A percentile compares a stretch with the other conserved stretches of the same genome.
These are phyloP conservation scores for Lasiodiplodia citricola DNA, from an alignment of 2,329 filamentous ascomycete genomes.

Conservation along the genomic window DNA sequence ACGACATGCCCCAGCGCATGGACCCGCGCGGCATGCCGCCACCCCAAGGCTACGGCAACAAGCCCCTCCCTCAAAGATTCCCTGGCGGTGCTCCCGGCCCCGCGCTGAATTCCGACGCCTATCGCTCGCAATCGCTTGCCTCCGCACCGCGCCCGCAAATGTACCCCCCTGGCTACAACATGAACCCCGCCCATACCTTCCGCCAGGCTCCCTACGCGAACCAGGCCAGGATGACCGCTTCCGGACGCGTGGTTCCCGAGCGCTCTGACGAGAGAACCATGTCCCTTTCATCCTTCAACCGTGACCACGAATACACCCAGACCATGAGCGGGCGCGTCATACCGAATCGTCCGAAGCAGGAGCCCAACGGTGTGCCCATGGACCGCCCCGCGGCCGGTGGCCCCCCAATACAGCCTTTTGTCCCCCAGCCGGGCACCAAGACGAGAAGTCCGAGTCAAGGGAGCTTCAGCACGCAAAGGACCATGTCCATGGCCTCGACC, in stretches of 20 bases:
- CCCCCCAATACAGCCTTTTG: constrained; percentile 23
- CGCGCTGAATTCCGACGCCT: constrained; percentile 82
- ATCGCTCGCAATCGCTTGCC: constrained; percentile 92
- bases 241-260: constrained; percentile 89
- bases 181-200: constrained; percentile 73
- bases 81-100: constrained; percentile 54
- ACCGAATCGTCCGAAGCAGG: constrained; percentile 71
- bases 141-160: constrained; percentile 70
- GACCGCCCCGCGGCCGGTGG: constrained; percentile 17
- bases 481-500: constrained; percentile 93
- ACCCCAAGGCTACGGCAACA: constrained; percentile 57
- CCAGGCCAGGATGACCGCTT: constrained; percentile 80
- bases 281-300: constrained; percentile 87
- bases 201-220: constrained; percentile 77
- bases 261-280: constrained; percentile 91
- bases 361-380: constrained; percentile 32
- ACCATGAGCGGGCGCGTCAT: constrained; percentile 94
- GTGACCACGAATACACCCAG: constrained; percentile 78
- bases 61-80: constrained; percentile 63
- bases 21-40: constrained; percentile 62
- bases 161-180: constrained; percentile 57
- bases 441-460: constrained; percentile 44
- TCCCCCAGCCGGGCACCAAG: constrained; percentile 37
- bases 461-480: constrained; percentile 62
- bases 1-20: constrained; percentile 73